phyloP scores from a whole-genome alignment of 1,284 basidiomycete species.

The Ganoderma multipileum region DNA sequence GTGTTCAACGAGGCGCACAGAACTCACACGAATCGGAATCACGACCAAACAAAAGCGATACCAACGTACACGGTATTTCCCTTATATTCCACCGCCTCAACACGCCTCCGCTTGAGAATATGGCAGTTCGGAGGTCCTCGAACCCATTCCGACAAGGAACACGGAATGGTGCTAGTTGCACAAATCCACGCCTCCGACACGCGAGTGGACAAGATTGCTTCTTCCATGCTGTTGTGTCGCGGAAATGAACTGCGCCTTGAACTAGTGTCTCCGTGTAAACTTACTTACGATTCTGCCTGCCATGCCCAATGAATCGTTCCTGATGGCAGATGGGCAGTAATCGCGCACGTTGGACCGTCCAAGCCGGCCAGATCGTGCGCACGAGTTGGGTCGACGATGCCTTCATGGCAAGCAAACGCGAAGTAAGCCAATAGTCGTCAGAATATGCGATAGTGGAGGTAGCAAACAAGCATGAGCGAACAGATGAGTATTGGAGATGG shows the following conservation, averaged over 20 bases:
- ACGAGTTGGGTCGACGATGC: neutral
- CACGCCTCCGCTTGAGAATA: neutral
- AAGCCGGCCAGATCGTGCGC: neutral
- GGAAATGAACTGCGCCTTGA: slow-evolving; percentile 30
- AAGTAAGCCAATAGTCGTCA: neutral
- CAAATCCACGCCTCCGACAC: neutral
- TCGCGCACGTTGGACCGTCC: neutral
- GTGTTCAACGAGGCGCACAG: slow-evolving; percentile 32
- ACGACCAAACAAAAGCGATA: slow-evolving; percentile 12
- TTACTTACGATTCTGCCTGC: slow-evolving; percentile 13
- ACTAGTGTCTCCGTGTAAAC: slow-evolving; percentile 9
- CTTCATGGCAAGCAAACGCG: neutral
- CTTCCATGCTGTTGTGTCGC: slow-evolving; percentile 20
- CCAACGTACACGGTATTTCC: slow-evolving; percentile 3
- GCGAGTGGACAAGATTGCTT: slow-evolving; percentile 9
- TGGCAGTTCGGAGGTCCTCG: neutral
- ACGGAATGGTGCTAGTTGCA: neutral
- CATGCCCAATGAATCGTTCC: slow-evolving; percentile 10
- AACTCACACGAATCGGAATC: slow-evolving; percentile 15
- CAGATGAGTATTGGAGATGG: neutral
- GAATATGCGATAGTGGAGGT: neutral
- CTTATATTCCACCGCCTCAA: neutral
- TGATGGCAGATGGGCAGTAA: neutral
- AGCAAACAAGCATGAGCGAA: neutral
- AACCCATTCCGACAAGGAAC: neutral